phyloP scores from a whole-genome alignment of 1,284 basidiomycete genomes.

The Ceratobasidium sp. region DNA sequence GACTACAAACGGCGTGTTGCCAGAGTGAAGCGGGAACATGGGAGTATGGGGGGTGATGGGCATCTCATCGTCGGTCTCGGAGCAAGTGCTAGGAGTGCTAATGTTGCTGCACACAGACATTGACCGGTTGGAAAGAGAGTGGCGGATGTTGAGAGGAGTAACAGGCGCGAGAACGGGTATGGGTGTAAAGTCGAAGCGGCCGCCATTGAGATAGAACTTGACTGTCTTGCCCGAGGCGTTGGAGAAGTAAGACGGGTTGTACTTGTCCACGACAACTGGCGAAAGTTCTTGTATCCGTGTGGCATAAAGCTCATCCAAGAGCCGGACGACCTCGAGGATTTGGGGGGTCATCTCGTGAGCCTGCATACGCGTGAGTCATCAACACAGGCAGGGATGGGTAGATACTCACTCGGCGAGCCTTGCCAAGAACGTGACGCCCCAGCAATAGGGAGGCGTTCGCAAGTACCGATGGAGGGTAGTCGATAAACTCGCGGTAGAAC shows the following conservation, averaged over 20 bases:
- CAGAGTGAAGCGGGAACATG: constrained; percentile 54
- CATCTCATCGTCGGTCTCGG: constrained; percentile 48
- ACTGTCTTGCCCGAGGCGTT: constrained; percentile 91
- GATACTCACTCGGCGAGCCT: constrained; percentile 68
- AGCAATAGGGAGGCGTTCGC: constrained; percentile 88
- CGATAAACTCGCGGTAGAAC: constrained; percentile 95
- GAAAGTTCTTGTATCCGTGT: constrained; percentile 89
- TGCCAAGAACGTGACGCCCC: constrained; percentile 85
- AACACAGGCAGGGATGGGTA: constrained; percentile 31
- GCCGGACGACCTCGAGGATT: constrained; percentile 72
- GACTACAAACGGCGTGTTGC: constrained; percentile 61
- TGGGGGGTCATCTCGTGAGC: constrained; percentile 45
- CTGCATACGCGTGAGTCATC: neutral
- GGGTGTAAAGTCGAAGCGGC: constrained; percentile 47
- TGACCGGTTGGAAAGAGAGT: constrained; percentile 45
- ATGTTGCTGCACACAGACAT: constrained; percentile 31
- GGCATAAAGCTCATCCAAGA: constrained; percentile 84
- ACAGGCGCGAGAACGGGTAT: constrained; percentile 58
- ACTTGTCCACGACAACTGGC: constrained; percentile 95
- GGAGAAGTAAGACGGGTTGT: constrained; percentile 93
- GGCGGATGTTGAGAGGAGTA: constrained; percentile 72
- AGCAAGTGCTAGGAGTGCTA: constrained; percentile 35
- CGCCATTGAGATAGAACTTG: constrained; percentile 76
- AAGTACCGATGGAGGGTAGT: constrained; percentile 83
- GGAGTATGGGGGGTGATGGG: constrained; percentile 79